These are phyloP conservation scores for Fusarium ramigenum DNA, from an alignment of 2,329 filamentous ascomycete genomes.

Conservation along the genomic window DNA sequence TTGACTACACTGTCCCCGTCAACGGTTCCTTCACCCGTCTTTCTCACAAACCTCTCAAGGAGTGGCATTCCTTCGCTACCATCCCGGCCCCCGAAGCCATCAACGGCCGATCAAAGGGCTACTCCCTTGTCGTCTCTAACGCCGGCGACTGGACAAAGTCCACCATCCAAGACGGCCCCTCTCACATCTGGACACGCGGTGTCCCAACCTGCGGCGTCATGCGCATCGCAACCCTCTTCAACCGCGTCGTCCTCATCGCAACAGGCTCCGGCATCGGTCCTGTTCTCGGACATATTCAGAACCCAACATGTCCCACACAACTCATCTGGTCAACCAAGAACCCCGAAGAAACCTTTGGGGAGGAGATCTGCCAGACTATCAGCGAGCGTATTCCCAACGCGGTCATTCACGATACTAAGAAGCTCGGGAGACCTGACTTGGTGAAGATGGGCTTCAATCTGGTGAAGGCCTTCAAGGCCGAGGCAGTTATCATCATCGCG, in stretches of 20 bases:
- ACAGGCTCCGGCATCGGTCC: constrained; percentile 80
- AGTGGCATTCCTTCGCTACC: constrained; percentile 81
- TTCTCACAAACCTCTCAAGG: constrained; percentile 68
- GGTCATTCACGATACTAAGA: constrained; percentile 72
- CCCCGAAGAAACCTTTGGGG: constrained; percentile 70
- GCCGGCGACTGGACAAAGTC: constrained; percentile 78
- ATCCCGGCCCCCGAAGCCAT: constrained; percentile 65
- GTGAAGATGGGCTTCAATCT: constrained; percentile 62
- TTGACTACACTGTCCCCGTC: constrained; percentile 69
- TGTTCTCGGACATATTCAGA: constrained; percentile 67
- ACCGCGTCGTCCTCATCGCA: constrained; percentile 72
- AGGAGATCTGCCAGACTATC: constrained; percentile 64
- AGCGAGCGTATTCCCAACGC: constrained; percentile 67
- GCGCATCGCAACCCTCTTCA: constrained; percentile 72
- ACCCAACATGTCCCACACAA: constrained; percentile 59
- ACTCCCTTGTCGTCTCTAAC: constrained; percentile 75
- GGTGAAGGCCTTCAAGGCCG: constrained; percentile 63
- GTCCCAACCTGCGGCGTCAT: constrained; percentile 74
- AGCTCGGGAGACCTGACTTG: constrained; percentile 67
- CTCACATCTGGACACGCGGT: constrained; percentile 72
- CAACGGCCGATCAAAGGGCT: constrained; percentile 53
- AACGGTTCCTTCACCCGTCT: constrained; percentile 61
- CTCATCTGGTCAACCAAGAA: constrained; percentile 75
- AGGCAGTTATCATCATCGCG: constrained; percentile 78
- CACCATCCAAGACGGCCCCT: constrained; percentile 70